A percentile compares a stretch with the other conserved stretches of the same genome.
phyloP scores from a whole-genome alignment of 768 basidiomycete species.

The Boletus insuetus region DNA sequence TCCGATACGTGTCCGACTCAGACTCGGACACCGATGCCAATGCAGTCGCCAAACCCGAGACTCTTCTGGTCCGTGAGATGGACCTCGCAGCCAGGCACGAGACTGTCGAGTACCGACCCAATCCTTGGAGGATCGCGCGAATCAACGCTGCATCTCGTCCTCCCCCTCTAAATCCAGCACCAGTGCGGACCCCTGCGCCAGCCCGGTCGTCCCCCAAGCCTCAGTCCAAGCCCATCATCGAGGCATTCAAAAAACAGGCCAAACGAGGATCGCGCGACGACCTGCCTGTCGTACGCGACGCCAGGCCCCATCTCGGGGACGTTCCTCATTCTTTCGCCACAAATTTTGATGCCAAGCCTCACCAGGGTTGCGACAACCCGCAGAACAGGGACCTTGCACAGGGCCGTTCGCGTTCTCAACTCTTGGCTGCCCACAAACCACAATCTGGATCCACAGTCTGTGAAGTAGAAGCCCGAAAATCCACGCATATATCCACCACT shows the following conservation, averaged over 20 bases:
- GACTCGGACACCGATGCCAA: conserved; percentile 13
- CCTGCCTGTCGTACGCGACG: not conserved
- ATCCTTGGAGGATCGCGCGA: conserved; percentile 80
- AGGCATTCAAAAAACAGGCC: conserved; percentile 46
- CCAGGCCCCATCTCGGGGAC: not conserved
- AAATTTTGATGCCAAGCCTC: not conserved
- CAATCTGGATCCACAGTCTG: not conserved
- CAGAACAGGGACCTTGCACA: not conserved
- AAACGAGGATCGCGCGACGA: conserved; percentile 3
- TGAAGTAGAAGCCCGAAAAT: not conserved
- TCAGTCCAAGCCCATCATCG: conserved; percentile 38
- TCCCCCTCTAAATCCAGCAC: not conserved
- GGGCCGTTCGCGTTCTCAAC: not conserved
- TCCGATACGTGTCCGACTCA: conserved; percentile 10
- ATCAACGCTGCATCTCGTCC: conserved; percentile 65
- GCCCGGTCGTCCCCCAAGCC: conserved; percentile 8
- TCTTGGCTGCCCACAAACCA: not conserved
- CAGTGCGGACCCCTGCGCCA: not conserved
- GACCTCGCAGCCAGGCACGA: conserved; percentile 63
- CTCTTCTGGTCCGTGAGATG: conserved; percentile 43
- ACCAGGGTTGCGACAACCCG: not conserved
- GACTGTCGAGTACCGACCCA: conserved; percentile 62
- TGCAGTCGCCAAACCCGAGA: not conserved
- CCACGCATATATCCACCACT: conserved; percentile 17
- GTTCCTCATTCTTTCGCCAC: not conserved